Percentiles rank a stretch among this genome's conserved stretches.
Evolutionary conservation across 306 rosid species (phyloP).

Genomic region (Medicago arabica): DNA sequence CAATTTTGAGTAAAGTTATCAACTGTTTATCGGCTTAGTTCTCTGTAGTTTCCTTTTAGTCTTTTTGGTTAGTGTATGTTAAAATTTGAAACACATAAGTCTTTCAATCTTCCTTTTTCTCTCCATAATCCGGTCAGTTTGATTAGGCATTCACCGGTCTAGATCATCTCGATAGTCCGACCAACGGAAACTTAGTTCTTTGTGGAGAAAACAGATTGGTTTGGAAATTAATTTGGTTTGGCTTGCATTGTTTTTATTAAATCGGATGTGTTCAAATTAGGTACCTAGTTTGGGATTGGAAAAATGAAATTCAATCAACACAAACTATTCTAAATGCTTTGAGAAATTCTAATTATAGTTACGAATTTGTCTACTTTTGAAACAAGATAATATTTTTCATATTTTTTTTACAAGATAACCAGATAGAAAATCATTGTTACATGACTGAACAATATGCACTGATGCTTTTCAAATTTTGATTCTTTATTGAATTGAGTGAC

Average conservation of each 20-base stretch:
- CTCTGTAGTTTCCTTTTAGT: slow-evolving; percentile 13
- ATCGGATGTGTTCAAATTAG: background rate
- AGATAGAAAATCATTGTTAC: no score
- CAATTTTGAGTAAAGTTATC: slow-evolving; percentile 46
- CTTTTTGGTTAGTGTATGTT: background rate
- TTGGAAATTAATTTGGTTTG: background rate
- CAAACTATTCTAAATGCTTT: background rate
- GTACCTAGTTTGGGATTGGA: background rate
- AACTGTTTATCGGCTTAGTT: background rate
- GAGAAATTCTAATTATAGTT: no score
- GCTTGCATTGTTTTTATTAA: background rate
- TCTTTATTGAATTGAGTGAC: no score
- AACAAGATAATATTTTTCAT: no score
- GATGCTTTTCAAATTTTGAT: no score
- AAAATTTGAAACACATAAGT: background rate
- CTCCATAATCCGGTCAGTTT: background rate
- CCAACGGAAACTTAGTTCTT: background rate
- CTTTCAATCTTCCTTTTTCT: background rate
- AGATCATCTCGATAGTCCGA: background rate
- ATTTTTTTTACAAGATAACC: no score
- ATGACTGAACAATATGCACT: no score
- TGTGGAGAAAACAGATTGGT: background rate
- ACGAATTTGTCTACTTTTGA: no score
- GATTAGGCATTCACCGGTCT: background rate
- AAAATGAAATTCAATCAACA: background rate